These are phyloP conservation scores for Tulasnella sp. DNA, from an alignment of 768 basidiomycete genomes.

Conservation along the genomic window DNA sequence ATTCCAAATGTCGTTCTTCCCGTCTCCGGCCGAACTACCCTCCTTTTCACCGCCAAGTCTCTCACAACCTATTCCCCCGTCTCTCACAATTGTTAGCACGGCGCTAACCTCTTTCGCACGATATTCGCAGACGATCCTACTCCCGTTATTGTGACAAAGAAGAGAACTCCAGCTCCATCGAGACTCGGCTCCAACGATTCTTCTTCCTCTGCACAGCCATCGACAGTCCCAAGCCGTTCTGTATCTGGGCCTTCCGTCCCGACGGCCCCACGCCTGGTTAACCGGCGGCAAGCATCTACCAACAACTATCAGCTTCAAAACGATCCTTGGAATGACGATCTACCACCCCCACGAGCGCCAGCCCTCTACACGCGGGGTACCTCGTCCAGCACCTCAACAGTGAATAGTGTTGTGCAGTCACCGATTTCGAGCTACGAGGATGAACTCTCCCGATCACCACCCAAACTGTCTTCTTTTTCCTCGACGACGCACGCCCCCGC, in stretches of 20 bases:
- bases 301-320: background rate
- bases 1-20: background rate
- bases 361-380: constrained; percentile 3
- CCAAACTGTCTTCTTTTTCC: background rate
- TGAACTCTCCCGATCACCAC: background rate
- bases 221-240: background rate
- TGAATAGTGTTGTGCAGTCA: background rate
- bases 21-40: constrained; percentile 3
- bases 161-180: background rate
- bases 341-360: constrained; percentile 13
- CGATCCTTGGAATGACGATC: background rate
- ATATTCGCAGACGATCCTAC: background rate
- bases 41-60: background rate
- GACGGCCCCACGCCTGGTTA: background rate
- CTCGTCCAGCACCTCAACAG: constrained; percentile 1
- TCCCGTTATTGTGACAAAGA: background rate
- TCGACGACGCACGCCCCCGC: background rate
- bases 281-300: constrained; percentile 8
- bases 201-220: constrained; percentile 2
- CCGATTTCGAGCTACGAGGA: background rate
- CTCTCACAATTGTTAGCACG: background rate
- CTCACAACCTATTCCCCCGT: background rate
- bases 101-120: background rate
- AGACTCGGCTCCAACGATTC: background rate
- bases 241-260: background rate